phyloP scores from a whole-genome alignment of 495 filamentous ascomycete genomes.

The Penicillium manginii region DNA sequence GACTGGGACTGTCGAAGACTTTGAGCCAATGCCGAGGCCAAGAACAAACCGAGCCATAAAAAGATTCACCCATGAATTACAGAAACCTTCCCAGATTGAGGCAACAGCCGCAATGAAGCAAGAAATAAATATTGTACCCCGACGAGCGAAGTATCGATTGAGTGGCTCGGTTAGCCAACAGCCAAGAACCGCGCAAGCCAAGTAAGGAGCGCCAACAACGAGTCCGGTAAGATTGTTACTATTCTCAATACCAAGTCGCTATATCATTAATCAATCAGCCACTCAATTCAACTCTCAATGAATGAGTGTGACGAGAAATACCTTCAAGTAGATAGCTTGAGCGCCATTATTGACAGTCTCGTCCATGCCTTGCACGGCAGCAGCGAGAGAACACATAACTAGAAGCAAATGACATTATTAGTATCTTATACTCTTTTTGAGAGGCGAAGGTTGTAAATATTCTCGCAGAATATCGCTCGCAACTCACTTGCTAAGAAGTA shows the following conservation, averaged over 20 bases:
- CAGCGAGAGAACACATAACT: slow-evolving; percentile 52
- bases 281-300: neutral
- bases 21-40: slow-evolving; percentile 64
- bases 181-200: slow-evolving; percentile 48
- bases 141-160: slow-evolving; percentile 57
- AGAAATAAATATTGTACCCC: slow-evolving; percentile 62
- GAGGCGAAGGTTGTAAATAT: neutral
- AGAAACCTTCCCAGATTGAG: slow-evolving; percentile 53
- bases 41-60: slow-evolving; percentile 63
- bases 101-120: slow-evolving; percentile 52
- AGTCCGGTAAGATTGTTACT: slow-evolving; percentile 45
- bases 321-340: slow-evolving; percentile 64
- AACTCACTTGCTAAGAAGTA: slow-evolving; percentile 58
- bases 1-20: slow-evolving; percentile 61
- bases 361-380: slow-evolving; percentile 67
- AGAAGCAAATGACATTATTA: neutral
- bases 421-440: neutral
- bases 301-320: slow-evolving; percentile 9
- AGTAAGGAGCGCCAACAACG: slow-evolving; percentile 51
- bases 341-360: slow-evolving; percentile 83
- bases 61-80: slow-evolving; percentile 55
- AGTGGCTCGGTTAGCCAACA: slow-evolving; percentile 61
- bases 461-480: neutral
- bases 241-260: slow-evolving; percentile 40
- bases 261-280: neutral